Evolutionary conservation across 2,329 filamentous ascomycete species (phyloP), one percentile per base, ranked within the genome.

Genomic region (Curvularia spicifera): DNA sequence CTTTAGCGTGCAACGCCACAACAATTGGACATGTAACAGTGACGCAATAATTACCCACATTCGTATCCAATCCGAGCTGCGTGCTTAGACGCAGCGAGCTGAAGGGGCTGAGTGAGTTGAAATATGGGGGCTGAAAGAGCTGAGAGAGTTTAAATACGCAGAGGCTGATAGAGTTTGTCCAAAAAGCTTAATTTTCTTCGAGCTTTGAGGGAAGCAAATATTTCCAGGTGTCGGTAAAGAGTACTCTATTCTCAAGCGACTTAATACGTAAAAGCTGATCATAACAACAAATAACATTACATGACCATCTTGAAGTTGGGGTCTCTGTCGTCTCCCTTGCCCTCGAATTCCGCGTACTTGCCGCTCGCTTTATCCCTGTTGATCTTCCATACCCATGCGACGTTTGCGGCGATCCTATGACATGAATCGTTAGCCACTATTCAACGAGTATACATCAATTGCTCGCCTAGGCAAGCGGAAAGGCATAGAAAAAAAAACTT

Each of bases 251-350:
- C 3, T n/a, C 13, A 37, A 37, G 13, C 13, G 5, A 18, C 15
- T 18, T 18, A 4, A 18, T 37, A 37, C 35, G 3, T n/a, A n/a
- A 37, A 0, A 18, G 13, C 4, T 8, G 13, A 37, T 13, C 35
- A 22, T 44, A 8, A 44, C 9, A 8, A 15, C 22, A 40, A 40
- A 29, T 6, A 8, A 22, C 37, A 26, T 39, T 68, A 89, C 64
- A 89, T 65, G 8, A 89, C 80, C 79, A 89, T 81, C 61, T 78
- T 83, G 65, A 89, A 89, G 2, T 78, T 72, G 0, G 87, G 87
- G 60, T 89, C 85, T 24, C 87, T 79, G 65, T 90, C 88, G 67
- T 90, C 87, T 0, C 83, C 84, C 59, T 73, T 83, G 0, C 84
- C 87, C 39, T 76, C 76, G 65, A 82, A 89, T 61, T 83, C 69